These are phyloP conservation scores for Trypanosoma caninum DNA, from an alignment of 208 protist species.

Conservation along the genomic window DNA sequence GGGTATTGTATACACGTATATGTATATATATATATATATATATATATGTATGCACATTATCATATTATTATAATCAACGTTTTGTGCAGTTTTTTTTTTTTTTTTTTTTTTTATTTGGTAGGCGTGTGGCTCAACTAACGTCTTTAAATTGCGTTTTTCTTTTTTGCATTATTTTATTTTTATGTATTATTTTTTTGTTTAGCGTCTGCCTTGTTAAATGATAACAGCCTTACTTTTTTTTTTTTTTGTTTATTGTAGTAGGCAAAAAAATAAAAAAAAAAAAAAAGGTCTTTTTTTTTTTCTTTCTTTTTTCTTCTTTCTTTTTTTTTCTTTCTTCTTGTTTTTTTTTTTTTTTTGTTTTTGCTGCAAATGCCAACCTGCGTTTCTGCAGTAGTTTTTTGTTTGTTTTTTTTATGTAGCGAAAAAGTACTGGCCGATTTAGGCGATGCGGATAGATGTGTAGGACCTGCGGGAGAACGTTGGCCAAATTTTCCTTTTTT, in stretches of 20 bases:
- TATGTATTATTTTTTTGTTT: no score
- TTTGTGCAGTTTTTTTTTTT: neutral
- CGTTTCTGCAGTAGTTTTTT: neutral
- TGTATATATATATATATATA: conserved; percentile 1
- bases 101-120: neutral
- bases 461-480: neutral
- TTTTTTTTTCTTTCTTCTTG: conserved; percentile 12
- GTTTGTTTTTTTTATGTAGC: neutral
- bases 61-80: conserved; percentile 3
- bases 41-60: neutral
- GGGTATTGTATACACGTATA: neutral
- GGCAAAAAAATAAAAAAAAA: neutral
- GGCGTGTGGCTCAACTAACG: neutral
- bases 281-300: neutral
- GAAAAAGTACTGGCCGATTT: neutral
- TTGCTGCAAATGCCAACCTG: neutral
- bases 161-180: no score
- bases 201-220: neutral
- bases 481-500: conserved; percentile 43
- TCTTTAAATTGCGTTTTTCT: neutral
- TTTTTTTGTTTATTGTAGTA: neutral
- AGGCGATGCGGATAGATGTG: neutral
- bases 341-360: conserved; percentile 3
- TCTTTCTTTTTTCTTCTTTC: neutral
- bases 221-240: neutral